Conservation (phyloP, 2,329 filamentous ascomycete species). For the Fonsecaea pedrosoi region DNA sequence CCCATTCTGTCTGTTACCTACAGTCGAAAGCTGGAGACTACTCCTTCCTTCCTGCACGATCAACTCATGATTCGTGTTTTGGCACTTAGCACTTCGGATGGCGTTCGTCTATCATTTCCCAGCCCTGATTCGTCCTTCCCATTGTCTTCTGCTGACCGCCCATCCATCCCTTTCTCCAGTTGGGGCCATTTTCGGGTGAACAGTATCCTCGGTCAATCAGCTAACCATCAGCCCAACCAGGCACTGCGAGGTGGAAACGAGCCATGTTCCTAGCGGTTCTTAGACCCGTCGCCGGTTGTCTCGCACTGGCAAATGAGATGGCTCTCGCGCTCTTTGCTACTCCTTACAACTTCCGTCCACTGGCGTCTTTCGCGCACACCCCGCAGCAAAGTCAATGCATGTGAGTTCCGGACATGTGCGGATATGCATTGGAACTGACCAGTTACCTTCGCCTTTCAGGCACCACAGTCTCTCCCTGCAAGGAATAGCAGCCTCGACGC, state of each 20-base stretch:
- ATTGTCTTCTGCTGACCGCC: not conserved
- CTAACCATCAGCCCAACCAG: not conserved
- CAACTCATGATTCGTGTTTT: not conserved
- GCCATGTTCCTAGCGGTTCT: not conserved
- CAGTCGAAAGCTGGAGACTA: not conserved
- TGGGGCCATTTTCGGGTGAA: not conserved
- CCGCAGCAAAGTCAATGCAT: slow-evolving; percentile 5
- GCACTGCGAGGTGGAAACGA: not conserved
- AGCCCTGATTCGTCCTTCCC: not conserved
- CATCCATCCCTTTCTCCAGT: not conserved
- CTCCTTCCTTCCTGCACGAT: not conserved
- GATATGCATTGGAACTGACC: not conserved
- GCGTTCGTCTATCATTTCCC: not conserved
- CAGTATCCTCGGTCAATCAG: not conserved
- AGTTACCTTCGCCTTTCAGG: not conserved
- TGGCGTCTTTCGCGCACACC: not conserved
- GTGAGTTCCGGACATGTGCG: slow-evolving; percentile 4
- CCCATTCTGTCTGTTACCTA: not conserved
- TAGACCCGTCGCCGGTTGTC: not conserved
- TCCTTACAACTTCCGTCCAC: not conserved
- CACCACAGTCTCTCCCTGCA: not conserved
- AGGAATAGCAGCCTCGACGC: slow-evolving; percentile 1
- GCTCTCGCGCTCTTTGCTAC: not conserved
- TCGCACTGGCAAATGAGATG: not conserved
- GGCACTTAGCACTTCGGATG: not conserved